phyloP scores from a whole-genome alignment of 1,284 basidiomycete species.

The Tilletia indica region DNA sequence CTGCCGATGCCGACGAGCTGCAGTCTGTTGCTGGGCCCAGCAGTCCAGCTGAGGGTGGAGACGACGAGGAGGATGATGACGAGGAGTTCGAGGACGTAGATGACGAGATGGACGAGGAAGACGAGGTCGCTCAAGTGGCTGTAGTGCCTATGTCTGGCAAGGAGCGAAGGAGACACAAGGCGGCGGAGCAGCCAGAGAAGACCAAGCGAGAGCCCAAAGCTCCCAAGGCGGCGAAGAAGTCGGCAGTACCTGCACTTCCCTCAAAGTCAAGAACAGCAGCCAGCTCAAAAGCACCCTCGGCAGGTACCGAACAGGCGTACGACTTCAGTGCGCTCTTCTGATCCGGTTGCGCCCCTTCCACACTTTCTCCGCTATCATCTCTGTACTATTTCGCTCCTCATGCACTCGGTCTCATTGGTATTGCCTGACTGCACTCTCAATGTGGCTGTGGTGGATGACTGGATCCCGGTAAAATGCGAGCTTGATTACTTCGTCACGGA shows the following conservation, averaged over 20 bases:
- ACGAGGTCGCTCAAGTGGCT: slow-evolving; percentile 21
- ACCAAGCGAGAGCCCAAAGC: neutral
- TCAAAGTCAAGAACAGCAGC: neutral
- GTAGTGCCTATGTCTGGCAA: neutral
- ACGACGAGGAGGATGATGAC: slow-evolving; percentile 28
- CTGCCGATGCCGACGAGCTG: slow-evolving; percentile 25
- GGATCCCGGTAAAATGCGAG: too few relatives aligned
- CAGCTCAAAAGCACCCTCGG: neutral
- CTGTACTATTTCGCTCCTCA: neutral
- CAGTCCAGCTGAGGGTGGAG: slow-evolving; percentile 23
- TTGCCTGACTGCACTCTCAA: too few relatives aligned
- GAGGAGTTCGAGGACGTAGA: slow-evolving; percentile 28
- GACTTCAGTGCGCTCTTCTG: slow-evolving; percentile 11
- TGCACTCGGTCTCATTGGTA: neutral
- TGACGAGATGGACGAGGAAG: slow-evolving; percentile 32
- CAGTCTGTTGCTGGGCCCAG: slow-evolving; percentile 16
- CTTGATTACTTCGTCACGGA: slow-evolving; percentile 18
- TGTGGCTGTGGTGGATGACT: too few relatives aligned
- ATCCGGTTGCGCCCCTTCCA: neutral
- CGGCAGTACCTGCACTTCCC: neutral
- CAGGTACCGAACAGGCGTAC: slow-evolving; percentile 1
- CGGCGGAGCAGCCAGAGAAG: neutral
- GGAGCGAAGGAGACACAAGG: neutral
- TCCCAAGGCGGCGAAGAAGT: neutral
- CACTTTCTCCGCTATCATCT: neutral